phyloP scores from a whole-genome alignment of 2,329 filamentous ascomycete genomes.

The Beauveria scarabaeidicola region DNA sequence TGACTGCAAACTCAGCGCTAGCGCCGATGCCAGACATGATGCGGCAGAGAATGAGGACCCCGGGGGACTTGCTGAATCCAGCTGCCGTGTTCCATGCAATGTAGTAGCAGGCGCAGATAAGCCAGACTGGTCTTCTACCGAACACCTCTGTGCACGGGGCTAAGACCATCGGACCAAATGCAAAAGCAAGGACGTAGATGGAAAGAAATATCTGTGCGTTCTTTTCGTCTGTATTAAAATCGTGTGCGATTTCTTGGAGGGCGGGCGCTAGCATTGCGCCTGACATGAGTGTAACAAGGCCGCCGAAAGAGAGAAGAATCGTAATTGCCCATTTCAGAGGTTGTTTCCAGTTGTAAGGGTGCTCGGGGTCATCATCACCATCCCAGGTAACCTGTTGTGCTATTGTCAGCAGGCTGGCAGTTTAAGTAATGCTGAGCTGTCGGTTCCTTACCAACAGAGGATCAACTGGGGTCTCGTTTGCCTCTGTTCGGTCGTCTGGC shows the following conservation, averaged over 20 bases:
- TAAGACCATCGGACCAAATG: constrained; percentile 25
- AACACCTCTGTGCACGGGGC: constrained; percentile 27
- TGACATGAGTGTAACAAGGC: constrained; percentile 28
- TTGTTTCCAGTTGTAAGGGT: constrained; percentile 4
- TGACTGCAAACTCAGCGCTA: constrained; percentile 22
- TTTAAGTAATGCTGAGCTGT: neutral
- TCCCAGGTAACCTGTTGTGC: constrained; percentile 34
- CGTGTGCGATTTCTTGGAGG: constrained; percentile 22
- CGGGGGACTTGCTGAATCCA: constrained; percentile 22
- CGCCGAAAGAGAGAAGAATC: constrained; percentile 24
- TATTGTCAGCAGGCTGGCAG: neutral
- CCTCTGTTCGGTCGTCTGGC: neutral
- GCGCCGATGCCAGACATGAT: constrained; percentile 20
- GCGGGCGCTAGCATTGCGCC: constrained; percentile 30
- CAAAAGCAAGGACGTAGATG: constrained; percentile 27
- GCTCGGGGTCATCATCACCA: constrained; percentile 35
- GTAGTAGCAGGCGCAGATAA: constrained; percentile 24
- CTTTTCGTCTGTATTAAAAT: constrained; percentile 20
- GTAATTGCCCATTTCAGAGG: constrained; percentile 18
- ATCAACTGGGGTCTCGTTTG: neutral
- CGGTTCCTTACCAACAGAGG: neutral
- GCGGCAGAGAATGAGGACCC: constrained; percentile 23
- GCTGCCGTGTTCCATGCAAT: constrained; percentile 29
- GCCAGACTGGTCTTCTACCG: constrained; percentile 26
- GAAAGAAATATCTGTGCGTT: constrained; percentile 25